Evolutionary conservation across 345 rosid genomes (phyloP).

Genomic region (Ceriops tagal): DNA sequence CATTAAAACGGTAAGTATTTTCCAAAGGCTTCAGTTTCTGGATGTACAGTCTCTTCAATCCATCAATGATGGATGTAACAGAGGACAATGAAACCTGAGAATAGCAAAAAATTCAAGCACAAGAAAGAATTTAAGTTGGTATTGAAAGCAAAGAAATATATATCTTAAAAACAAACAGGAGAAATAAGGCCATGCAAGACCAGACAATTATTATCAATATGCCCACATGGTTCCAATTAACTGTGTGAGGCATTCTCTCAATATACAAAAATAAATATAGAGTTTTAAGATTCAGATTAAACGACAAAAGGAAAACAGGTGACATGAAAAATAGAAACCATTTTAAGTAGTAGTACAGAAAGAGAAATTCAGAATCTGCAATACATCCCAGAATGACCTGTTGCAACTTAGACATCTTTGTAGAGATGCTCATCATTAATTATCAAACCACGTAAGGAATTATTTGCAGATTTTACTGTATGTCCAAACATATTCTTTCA

Average conservation of each 20-base stretch:
- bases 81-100: constrained; percentile 66
- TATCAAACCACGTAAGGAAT: too few species aligned
- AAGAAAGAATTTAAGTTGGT: background rate
- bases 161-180: background rate
- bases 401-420: too few species aligned
- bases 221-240: background rate
- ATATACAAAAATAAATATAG: background rate
- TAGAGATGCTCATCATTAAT: too few species aligned
- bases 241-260: background rate
- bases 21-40: constrained; percentile 92
- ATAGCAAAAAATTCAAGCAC: background rate
- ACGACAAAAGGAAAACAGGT: too few species aligned
- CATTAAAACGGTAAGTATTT: constrained; percentile 79
- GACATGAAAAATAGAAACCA: too few species aligned
- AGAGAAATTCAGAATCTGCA: too few species aligned
- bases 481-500: too few species aligned
- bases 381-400: too few species aligned
- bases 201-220: too few species aligned
- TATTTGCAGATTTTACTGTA: too few species aligned
- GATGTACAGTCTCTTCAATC: constrained; percentile 79
- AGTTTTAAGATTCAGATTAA: background rate
- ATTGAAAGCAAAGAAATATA: background rate
- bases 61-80: constrained; percentile 90
- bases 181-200: background rate
- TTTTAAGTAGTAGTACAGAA: too few species aligned